These are phyloP conservation scores for Triticum monococcum DNA, from an alignment of 176 grass and related monocot genomes.

Conservation along the genomic window DNA sequence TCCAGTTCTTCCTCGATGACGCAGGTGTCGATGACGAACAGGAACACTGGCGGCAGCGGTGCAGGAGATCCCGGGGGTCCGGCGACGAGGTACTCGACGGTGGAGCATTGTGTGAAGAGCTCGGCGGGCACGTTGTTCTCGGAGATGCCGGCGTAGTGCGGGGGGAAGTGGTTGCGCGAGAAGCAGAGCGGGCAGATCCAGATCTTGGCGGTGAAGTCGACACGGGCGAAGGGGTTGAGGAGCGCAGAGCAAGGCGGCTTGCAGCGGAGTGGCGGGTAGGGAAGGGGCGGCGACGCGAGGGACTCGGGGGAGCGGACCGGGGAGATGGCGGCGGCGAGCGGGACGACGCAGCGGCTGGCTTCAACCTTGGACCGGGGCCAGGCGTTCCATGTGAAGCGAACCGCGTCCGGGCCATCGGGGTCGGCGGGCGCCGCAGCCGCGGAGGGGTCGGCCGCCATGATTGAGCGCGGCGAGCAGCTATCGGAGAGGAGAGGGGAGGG, in stretches of 20 bases:
- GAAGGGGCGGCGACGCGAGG: conserved; percentile 59
- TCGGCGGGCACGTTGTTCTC: conserved; percentile 84
- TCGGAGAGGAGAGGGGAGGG: background rate
- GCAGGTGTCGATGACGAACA: conserved; percentile 95
- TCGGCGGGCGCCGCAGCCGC: conserved; percentile 26
- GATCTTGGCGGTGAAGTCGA: conserved; percentile 95
- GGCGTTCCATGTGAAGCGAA: conserved; percentile 85
- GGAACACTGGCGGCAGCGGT: conserved; percentile 74
- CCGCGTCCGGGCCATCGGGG: conserved; percentile 77
- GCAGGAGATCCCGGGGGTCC: conserved; percentile 29
- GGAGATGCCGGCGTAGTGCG: conserved; percentile 83
- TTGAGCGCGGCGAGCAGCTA: background rate
- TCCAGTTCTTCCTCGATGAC: conserved; percentile 97
- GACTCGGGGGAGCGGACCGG: conserved; percentile 52
- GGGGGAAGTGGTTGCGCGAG: conserved; percentile 92
- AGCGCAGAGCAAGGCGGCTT: conserved; percentile 81
- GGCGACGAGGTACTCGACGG: conserved; percentile 72
- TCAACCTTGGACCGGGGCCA: conserved; percentile 96
- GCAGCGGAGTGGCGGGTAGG: conserved; percentile 84
- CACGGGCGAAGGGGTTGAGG: conserved; percentile 89
- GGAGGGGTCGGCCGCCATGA: conserved; percentile 33
- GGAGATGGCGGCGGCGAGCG: conserved; percentile 65
- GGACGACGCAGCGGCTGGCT: conserved; percentile 93
- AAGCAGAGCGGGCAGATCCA: conserved; percentile 99
- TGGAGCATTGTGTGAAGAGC: conserved; percentile 84